Evolutionary conservation across 2,329 filamentous ascomycete species (phyloP), one percentile per base, ranked within the genome.

Genomic region (Lojkania enalia): DNA sequence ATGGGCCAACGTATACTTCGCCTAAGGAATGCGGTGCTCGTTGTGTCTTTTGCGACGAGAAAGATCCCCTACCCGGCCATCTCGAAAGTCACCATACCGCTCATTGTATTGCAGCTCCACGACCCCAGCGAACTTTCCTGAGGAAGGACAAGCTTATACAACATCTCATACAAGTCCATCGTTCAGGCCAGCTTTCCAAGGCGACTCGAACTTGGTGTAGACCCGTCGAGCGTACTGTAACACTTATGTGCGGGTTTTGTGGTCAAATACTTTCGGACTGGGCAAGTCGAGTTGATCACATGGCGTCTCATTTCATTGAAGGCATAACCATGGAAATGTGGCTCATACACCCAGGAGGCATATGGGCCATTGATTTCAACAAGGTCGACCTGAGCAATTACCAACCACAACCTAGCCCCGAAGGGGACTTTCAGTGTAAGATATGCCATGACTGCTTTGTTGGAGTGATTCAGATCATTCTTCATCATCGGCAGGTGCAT

Each of bases 41-140:
- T n/a, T 79, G 77, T 58, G 73, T 72, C 23, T 78, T 78, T 49
- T 79, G 77, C 58, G 67, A 67, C 39, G 60, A 63, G 23, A 48
- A 54, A 13, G 66, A 75, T 36, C 75, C 76, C 3, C 65, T 71
- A 15, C 57, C 64, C 13, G 66, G 70, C 14, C 77, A 79, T 59
- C 54, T 79, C 31, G 74, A 75, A 49, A 65, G 64, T 4, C 77
- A 79, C 60, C 76, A 77, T 52, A 75, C 70, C 58, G 63, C 65
- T 20, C 58, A 76, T 5, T 87, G 84, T 58, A 77, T 78, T 42
- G 80, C 85, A 57, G 74, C 79, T 52, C 71, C 71, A 3, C 49
- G 70, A 3, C 60, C 72, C 37, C 80, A 85, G 57, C 74, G 76
- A 19, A 74, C 73, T 3, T 77, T 77, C 51, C 74, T 73, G 41